Percentiles rank a stretch among this genome's conserved stretches.
Evolutionary conservation across 2,329 filamentous ascomycete species (phyloP).

Genomic region (Exophiala calicioides): DNA sequence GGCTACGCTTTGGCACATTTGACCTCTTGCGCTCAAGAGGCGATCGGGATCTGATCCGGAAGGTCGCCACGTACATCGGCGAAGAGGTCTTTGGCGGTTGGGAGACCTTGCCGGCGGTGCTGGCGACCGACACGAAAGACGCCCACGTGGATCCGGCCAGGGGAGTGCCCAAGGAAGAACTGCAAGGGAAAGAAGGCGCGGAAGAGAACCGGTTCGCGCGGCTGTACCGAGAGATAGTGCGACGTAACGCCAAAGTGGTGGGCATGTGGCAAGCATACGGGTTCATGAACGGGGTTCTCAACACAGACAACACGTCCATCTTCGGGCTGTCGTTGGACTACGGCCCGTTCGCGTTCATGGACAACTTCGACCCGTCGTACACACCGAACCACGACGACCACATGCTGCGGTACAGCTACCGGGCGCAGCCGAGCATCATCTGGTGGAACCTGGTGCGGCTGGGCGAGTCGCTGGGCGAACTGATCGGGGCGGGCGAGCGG

Average conservation of each 20-base stretch:
- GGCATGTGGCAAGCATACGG: slow-evolving; percentile 96
- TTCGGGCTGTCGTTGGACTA: slow-evolving; percentile 89
- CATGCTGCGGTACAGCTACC: slow-evolving; percentile 83
- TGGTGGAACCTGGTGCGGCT: slow-evolving; percentile 98
- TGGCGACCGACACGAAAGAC: slow-evolving; percentile 43
- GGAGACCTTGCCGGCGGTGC: slow-evolving; percentile 71
- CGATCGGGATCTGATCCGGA: slow-evolving; percentile 72
- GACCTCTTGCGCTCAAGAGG: slow-evolving; percentile 83
- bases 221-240: slow-evolving; percentile 82
- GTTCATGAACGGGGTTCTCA: slow-evolving; percentile 98
- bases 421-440: slow-evolving; percentile 91
- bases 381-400: slow-evolving; percentile 97
- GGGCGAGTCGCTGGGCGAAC: slow-evolving; percentile 83
- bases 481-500: slow-evolving; percentile 73
- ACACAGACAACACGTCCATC: slow-evolving; percentile 96
- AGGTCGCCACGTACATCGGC: slow-evolving; percentile 77
- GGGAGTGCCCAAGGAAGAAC: slow-evolving; percentile 56
- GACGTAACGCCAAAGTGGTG: slow-evolving; percentile 82
- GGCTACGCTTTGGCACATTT: slow-evolving; percentile 93
- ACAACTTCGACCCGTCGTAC: slow-evolving; percentile 91
- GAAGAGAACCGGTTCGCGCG: slow-evolving; percentile 85
- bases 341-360: slow-evolving; percentile 95
- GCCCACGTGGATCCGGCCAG: slow-evolving; percentile 45
- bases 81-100: slow-evolving; percentile 87
- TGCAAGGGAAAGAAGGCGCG: slow-evolving; percentile 67